Evolutionary conservation across 2,329 filamentous ascomycete genomes (phyloP).

Genomic region (Decorospora gaudefroyi): DNA sequence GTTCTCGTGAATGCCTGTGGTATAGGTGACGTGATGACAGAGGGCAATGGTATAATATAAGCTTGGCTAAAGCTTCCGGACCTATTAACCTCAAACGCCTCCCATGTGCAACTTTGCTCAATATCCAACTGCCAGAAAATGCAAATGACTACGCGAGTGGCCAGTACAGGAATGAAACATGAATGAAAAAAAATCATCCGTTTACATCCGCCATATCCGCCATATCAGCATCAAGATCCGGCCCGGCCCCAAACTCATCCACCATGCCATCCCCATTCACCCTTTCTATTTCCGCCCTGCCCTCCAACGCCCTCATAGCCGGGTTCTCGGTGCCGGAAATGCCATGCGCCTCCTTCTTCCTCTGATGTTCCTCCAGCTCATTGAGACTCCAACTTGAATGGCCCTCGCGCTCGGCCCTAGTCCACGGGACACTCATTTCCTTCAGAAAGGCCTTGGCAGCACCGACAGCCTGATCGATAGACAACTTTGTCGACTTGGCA

Average conservation of each 20-base stretch:
- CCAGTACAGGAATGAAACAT: too few species aligned
- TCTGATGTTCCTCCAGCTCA: constrained; percentile 78
- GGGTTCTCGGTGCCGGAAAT: constrained; percentile 64
- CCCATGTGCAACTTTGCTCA: too few species aligned
- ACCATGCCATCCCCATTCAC: constrained; percentile 22
- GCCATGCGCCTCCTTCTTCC: constrained; percentile 70
- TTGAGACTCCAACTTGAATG: constrained; percentile 88
- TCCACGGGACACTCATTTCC: constrained; percentile 90
- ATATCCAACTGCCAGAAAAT: too few species aligned
- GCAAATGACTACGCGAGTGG: too few species aligned
- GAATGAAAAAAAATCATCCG: constrained; percentile 3
- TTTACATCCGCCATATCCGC: constrained; percentile 32
- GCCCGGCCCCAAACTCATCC: constrained; percentile 43
- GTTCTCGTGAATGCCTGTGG: too few species aligned
- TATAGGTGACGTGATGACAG: too few species aligned
- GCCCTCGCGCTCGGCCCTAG: constrained; percentile 80
- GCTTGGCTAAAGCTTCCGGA: too few species aligned
- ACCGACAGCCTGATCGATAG: constrained; percentile 92
- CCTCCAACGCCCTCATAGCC: constrained; percentile 45
- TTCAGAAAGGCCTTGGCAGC: constrained; percentile 86
- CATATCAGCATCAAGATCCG: constrained; percentile 46
- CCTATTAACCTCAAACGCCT: too few species aligned
- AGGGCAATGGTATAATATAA: too few species aligned
- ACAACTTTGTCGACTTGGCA: constrained; percentile 85
- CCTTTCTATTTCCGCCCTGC: constrained; percentile 32